These are phyloP conservation scores for Moniliophthora roreri DNA, from an alignment of 1,284 basidiomycete genomes.

Conservation along the genomic window DNA sequence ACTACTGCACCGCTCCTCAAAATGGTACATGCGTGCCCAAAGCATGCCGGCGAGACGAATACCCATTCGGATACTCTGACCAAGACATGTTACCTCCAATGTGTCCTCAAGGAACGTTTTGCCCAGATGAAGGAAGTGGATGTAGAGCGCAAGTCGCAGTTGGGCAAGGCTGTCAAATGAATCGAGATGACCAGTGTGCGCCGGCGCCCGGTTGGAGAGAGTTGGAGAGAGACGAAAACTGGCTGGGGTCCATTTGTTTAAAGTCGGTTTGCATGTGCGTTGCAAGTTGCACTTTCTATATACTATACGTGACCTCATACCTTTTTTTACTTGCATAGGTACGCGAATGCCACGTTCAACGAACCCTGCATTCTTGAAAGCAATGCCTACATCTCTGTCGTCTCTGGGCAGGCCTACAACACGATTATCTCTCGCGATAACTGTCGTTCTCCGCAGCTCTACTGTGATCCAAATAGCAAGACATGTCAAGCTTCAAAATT, in stretches of 20 bases:
- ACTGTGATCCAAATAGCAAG: conserved; percentile 51
- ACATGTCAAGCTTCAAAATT: conserved; percentile 49
- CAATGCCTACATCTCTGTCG: conserved; percentile 56
- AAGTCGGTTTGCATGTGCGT: conserved; percentile 63
- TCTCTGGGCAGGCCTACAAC: conserved; percentile 41
- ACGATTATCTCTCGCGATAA: conserved; percentile 64
- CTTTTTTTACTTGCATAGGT: conserved; percentile 34
- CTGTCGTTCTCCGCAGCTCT: conserved; percentile 50
- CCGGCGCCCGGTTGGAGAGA: conserved; percentile 42
- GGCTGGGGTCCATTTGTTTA: conserved; percentile 63
- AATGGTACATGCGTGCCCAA: conserved; percentile 47
- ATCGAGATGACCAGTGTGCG: conserved; percentile 70
- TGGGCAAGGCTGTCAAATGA: conserved; percentile 63
- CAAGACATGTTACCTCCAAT: conserved; percentile 51
- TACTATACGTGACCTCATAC: no score
- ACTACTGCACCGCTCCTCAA: conserved; percentile 51
- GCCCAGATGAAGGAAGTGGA: conserved; percentile 70
- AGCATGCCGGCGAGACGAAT: conserved; percentile 65
- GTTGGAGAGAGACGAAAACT: conserved; percentile 43
- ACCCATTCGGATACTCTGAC: conserved; percentile 52
- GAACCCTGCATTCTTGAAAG: conserved; percentile 61
- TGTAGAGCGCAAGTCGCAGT: conserved; percentile 48
- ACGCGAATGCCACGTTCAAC: conserved; percentile 55
- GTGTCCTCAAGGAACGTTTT: conserved; percentile 57
- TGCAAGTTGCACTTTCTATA: conserved; percentile 27